Conservation (phyloP, 2,329 filamentous ascomycete genomes). For the Colletotrichum simmondsii region DNA sequence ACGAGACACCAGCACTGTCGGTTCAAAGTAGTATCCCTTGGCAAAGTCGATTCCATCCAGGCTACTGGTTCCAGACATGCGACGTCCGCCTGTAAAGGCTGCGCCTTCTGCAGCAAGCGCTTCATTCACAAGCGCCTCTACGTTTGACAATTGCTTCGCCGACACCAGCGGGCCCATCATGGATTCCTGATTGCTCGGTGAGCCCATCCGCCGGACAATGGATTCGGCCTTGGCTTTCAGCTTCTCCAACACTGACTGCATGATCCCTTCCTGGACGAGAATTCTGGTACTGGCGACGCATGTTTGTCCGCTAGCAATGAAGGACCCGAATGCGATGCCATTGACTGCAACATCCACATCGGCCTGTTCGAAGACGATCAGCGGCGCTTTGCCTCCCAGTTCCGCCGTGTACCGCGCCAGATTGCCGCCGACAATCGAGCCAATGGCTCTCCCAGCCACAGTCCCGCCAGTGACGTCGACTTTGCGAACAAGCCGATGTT, state of each 20-base stretch:
- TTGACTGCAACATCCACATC: constrained; percentile 75
- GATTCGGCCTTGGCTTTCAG: constrained; percentile 73
- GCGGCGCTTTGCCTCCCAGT: constrained; percentile 77
- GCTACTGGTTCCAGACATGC: constrained; percentile 57
- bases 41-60: constrained; percentile 64
- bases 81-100: constrained; percentile 56
- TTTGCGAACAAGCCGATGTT: constrained; percentile 67
- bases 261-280: constrained; percentile 76
- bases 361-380: constrained; percentile 74
- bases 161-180: constrained; percentile 75
- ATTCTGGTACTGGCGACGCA: constrained; percentile 79
- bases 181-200: constrained; percentile 64
- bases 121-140: constrained; percentile 73
- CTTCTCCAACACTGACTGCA: constrained; percentile 70
- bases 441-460: constrained; percentile 74
- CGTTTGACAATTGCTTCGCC: constrained; percentile 70
- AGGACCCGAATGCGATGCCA: constrained; percentile 72
- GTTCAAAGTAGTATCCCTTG: constrained; percentile 80
- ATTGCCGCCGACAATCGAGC: constrained; percentile 73
- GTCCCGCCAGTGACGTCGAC: constrained; percentile 83
- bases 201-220: constrained; percentile 65
- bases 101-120: constrained; percentile 65
- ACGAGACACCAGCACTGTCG: constrained; percentile 74
- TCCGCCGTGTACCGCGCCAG: constrained; percentile 77
- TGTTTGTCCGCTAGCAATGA: constrained; percentile 66